phyloP scores from a whole-genome alignment of 306 rosid genomes.

The Erythrophleum fordii region DNA sequence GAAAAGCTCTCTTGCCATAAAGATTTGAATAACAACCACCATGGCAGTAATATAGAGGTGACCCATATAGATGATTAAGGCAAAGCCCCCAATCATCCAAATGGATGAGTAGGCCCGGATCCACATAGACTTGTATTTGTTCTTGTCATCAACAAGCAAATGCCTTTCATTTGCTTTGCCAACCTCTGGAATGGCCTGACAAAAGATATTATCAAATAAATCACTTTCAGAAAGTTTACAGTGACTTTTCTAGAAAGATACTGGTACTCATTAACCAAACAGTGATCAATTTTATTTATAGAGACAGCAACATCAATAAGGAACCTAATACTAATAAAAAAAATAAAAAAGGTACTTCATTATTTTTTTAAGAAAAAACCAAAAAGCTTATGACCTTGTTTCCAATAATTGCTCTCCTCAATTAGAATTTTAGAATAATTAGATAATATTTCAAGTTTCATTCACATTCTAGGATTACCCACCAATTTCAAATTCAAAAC shows the following conservation, averaged over 20 bases:
- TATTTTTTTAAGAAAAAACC: neutral
- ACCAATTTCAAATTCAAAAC: conserved; percentile 25
- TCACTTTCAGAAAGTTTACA: conserved; percentile 12
- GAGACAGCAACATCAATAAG: conserved; percentile 13
- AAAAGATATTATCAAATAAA: conserved; percentile 30
- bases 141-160: conserved; percentile 79
- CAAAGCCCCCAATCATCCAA: conserved; percentile 99
- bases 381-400: neutral
- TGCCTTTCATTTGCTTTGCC: conserved; percentile 64
- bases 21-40: conserved; percentile 94
- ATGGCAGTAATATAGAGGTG: conserved; percentile 90
- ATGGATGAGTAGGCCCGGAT: conserved; percentile 83
- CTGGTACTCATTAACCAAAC: neutral
- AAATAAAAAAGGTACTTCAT: neutral
- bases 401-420: conserved; percentile 21
- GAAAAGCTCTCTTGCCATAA: conserved; percentile 92
- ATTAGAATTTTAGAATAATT: conserved; percentile 22
- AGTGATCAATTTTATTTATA: conserved; percentile 4
- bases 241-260: conserved; percentile 27
- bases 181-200: conserved; percentile 68
- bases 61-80: conserved; percentile 73
- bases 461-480: conserved; percentile 37
- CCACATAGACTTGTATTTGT: conserved; percentile 89
- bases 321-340: neutral
- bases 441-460: conserved; percentile 3